Base-by-base conservation (phyloP, 202 grass and related monocot species). In the Cymbopogon flexuosus region DNA sequence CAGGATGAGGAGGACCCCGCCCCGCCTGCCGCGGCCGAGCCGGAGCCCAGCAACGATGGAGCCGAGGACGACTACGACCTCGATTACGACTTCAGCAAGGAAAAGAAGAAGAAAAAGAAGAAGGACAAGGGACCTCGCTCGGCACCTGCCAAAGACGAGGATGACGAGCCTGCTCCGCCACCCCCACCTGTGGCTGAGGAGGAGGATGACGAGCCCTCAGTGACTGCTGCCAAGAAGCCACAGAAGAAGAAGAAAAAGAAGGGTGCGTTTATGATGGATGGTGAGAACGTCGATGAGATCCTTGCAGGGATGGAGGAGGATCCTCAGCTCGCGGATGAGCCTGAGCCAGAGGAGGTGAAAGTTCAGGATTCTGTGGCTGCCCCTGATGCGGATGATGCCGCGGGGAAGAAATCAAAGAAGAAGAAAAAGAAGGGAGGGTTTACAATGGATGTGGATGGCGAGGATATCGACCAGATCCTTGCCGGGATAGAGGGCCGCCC, bases 201-300 rank as follows among this genome's bases (percentile, higher is more conserved):
- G 59, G 84, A 85, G 40, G 82, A 83, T 10, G 84, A 67, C 6
- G 87, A 78, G 33, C 8, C 73, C 22, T 47, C 43, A 7, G 68
- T 24, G 33, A 29, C 52, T 23, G 19, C 70, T 4, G 72, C 82
- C 4, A 92, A 90, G 40, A 94, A 95, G 56, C 72, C 85, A 22
- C 82, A 85, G 58, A 98, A 98, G 82, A 98, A 98, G 66, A 98
- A 98, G 86, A 98, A 98, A 70, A 98, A 94, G 76, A 94, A 92
- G 81, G 84, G 90, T 3, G 86, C 86, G 8, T 89, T 89, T 31
- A 81, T 21, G 2, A 68, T 70, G 69, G 92, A 91, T 12, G 90
- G 91, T 39, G 92, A 97, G 78, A 90, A 97, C 41, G 69, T 94
- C 1, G 92, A 83, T 22, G 91, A 91, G 60, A 75, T 94, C 31